Base-by-base conservation (phyloP, 2,329 filamentous ascomycete species). In the Cytospora schulzeri region DNA sequence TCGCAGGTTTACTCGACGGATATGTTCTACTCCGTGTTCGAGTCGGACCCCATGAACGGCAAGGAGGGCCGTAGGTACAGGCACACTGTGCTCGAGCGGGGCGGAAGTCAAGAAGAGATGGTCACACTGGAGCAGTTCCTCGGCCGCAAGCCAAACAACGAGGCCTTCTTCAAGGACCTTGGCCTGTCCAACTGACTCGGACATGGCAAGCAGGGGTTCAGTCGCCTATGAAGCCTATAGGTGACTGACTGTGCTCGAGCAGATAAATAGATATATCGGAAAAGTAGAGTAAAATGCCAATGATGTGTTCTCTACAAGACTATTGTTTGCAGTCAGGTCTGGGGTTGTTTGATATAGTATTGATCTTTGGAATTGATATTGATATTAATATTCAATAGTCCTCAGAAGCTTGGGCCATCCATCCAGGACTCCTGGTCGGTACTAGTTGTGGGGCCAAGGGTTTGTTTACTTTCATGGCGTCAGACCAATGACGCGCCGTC, bases 1-100 rank as follows among this genome's bases (percentile, higher is more conserved):
- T 92, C 89, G 1, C 85, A 92, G 75, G 92, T 95, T 22, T 95
- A 93, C 78, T 91, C 88, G 26, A 85, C 89, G 29, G 91, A 96
- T 76, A 94, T 96, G 91, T 96, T 94, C 81, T 88, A 91, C 77
- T 85, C 85, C 0, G 88, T 91, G 55, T 95, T 95, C 79, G 88
- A 89, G 79, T 81, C 85, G 70, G 82, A 93, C 74, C 91, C 91
- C 0, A 93, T 94, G 91, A 85, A 93, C 74, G 83, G 82, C 35
- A 85, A 84, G 69, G 86, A 92, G 73, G 91, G 91, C 1, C 82
- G 91, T 17, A 79, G 91, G 65, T 95, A 94, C 78, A 83, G 91
- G 61, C 89, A 92, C 76, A 90, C 87, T 0, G 91, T 95, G 26
- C 80, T 95, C 5, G 89, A 93, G 78, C 87, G 86, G 68, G 91